Base-by-base conservation (phyloP, 495 filamentous ascomycete genomes). In the Aspergillus hancockii region DNA sequence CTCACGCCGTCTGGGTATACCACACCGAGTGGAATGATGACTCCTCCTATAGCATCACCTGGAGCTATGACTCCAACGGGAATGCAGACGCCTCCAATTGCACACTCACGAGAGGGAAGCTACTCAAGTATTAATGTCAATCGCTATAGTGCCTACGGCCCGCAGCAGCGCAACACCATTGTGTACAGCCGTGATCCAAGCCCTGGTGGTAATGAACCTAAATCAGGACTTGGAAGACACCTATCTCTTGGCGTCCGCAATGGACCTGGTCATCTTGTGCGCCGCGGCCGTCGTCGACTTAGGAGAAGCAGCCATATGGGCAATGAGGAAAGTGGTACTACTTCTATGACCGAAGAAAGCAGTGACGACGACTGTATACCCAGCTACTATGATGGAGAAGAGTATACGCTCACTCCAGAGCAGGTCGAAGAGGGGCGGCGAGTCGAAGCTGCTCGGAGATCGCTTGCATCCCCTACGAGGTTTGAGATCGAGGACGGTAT, bases 61-160 rank as follows among this genome's bases (percentile, higher is more conserved):
- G 67, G 69, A 52, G 65, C 65, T 3, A 79, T 72, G 38, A 80
- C 79, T 1, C 83, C 87, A 0, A 70, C 65, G 49, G 74, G 72
- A 41, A 61, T 72, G 9, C 63, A 78, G 32, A 78, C 75, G 2
- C 75, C 75, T 31, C 73, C 75, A 7, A 52, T 77, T 18, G 55
- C 59, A 0, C 69, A 74, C 46, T 67, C 66, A 10, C 60, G 25
- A 74, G 76, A 54, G 75, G 85, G 75, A 62, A 86, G 58, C 65
- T 87, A 60, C 72, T 79, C 59, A 71, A 85, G 70, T 82, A 79
- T 67, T 79, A 80, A 65, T 81, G 78, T 67, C 79, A 80, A 66
- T 68, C 68, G 64, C 69, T 82, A 57, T 71, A 65, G 78, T 70
- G 57, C 62, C 69, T 68, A 75, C 71, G 81, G 64, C 73, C 62